These are phyloP conservation scores for Aechmea fasciata DNA, from an alignment of 176 grass and related monocot species.

Conservation along the genomic window DNA sequence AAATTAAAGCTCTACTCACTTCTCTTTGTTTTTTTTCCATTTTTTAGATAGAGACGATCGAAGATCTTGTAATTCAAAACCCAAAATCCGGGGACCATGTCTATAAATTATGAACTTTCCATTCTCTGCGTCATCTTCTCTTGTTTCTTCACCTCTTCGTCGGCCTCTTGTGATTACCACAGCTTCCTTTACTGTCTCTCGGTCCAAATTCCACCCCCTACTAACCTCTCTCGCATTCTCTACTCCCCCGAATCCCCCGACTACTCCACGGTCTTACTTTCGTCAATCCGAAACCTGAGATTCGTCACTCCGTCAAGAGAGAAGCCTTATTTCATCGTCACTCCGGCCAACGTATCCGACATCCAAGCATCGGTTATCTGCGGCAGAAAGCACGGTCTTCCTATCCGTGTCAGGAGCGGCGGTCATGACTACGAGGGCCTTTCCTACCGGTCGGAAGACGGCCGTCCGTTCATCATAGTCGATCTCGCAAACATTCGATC, in stretches of 20 bases:
- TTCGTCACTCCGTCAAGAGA: slow-evolving; percentile 25
- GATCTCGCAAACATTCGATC: slow-evolving; percentile 34
- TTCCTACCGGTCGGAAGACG: slow-evolving; percentile 36
- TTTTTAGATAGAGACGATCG: too few relatives aligned
- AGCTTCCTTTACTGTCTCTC: slow-evolving; percentile 49
- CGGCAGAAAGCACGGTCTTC: slow-evolving; percentile 22
- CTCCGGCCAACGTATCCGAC: slow-evolving; percentile 23
- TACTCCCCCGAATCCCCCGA: slow-evolving; percentile 13
- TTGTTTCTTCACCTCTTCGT: not conserved
- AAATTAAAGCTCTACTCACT: too few relatives aligned
- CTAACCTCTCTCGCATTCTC: slow-evolving; percentile 25
- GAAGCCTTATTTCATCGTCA: slow-evolving; percentile 33
- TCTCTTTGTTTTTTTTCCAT: too few relatives aligned
- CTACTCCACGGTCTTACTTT: slow-evolving; percentile 30
- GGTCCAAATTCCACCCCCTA: slow-evolving; percentile 24
- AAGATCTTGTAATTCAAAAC: not conserved
- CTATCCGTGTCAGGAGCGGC: slow-evolving; percentile 41
- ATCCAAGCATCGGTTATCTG: slow-evolving; percentile 35
- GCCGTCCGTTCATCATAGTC: slow-evolving; percentile 34
- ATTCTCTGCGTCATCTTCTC: slow-evolving; percentile 11
- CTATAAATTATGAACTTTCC: not conserved
- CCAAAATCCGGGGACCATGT: not conserved
- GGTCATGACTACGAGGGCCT: slow-evolving; percentile 71
- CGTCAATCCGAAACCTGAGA: slow-evolving; percentile 59
- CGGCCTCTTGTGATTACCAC: not conserved